Evolutionary conservation across 139 green algal genomes (phyloP).

Genomic region (Coccomyxa sp.): DNA sequence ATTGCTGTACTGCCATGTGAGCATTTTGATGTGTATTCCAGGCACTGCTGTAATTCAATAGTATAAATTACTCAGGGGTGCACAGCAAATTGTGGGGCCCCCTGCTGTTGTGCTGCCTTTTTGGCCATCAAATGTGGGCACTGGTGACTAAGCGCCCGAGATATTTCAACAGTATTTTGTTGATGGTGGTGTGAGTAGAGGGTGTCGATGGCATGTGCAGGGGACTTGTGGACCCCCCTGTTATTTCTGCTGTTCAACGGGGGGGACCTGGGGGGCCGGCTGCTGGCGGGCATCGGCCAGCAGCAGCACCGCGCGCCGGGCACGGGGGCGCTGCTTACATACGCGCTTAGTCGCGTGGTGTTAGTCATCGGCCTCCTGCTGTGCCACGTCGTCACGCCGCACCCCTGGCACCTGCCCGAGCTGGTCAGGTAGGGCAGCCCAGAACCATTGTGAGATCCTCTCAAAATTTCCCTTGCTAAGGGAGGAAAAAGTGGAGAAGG

Average conservation of each 20-base stretch:
- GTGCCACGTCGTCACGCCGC: conserved; percentile 28
- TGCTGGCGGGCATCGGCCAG: conserved; percentile 17
- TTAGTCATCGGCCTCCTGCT: conserved; percentile 18
- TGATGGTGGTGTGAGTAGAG: too few relatives aligned
- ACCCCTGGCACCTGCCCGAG: conserved; percentile 18
- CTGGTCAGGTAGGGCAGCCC: conserved; percentile 12
- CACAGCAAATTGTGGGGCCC: too few relatives aligned
- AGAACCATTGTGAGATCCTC: too few relatives aligned
- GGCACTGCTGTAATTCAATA: too few relatives aligned
- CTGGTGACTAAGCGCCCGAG: too few relatives aligned
- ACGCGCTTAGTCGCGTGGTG: conserved; percentile 13
- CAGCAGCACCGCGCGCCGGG: conserved; percentile 18
- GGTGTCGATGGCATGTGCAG: not conserved
- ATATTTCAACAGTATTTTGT: too few relatives aligned
- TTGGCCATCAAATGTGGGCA: too few relatives aligned
- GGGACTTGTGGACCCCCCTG: conserved; percentile 33
- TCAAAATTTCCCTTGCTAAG: too few relatives aligned
- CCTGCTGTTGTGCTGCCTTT: too few relatives aligned
- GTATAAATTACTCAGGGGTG: too few relatives aligned
- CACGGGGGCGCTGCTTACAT: conserved; percentile 11
- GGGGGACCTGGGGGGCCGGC: conserved; percentile 25
- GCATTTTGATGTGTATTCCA: too few relatives aligned
- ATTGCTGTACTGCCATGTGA: not conserved
- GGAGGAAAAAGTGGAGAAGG: too few relatives aligned
- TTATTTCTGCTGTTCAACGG: conserved; percentile 29